phyloP scores from a whole-genome alignment of 768 basidiomycete species.

The Amanita jacksonii region DNA sequence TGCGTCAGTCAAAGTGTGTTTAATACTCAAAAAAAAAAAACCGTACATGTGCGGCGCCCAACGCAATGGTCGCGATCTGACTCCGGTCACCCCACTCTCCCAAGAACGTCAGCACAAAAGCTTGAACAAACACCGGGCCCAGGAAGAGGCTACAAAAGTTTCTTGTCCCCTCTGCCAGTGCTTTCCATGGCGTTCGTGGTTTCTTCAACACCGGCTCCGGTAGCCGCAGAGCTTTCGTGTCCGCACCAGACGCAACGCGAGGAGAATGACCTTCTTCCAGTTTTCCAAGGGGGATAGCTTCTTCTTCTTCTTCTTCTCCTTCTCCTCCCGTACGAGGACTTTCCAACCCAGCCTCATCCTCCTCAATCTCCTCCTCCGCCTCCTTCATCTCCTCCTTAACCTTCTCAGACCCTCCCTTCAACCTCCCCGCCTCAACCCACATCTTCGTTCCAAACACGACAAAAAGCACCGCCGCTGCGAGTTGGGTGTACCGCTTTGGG shows the following conservation, averaged over 20 bases:
- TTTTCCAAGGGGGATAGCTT: constrained; percentile 45
- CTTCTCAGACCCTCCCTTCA: constrained; percentile 72
- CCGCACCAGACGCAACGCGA: background rate
- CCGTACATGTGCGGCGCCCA: constrained; percentile 88
- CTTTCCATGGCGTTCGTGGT: constrained; percentile 12
- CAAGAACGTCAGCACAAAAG: constrained; percentile 92
- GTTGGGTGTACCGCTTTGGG: constrained; percentile 57
- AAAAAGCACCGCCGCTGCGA: constrained; percentile 74
- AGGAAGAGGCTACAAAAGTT: constrained; percentile 78
- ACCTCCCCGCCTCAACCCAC: constrained; percentile 74
- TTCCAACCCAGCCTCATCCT: constrained; percentile 46
- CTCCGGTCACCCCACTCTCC: constrained; percentile 99
- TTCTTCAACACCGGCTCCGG: background rate
- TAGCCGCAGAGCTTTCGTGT: constrained; percentile 14
- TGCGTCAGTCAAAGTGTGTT: background rate
- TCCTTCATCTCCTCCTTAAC: constrained; percentile 93
- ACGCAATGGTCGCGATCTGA: constrained; percentile 93
- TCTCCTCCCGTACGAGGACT: constrained; percentile 20
- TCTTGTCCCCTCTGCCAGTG: constrained; percentile 67
- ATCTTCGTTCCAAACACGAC: constrained; percentile 87
- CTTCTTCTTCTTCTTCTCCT: too few species aligned
- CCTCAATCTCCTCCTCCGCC: constrained; percentile 91
- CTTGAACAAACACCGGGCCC: constrained; percentile 92
- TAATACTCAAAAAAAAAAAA: constrained; percentile 1
- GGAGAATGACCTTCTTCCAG: constrained; percentile 55